These are phyloP conservation scores for Neostapfia colusana DNA, from an alignment of 176 grass and related monocot species.

Conservation along the genomic window DNA sequence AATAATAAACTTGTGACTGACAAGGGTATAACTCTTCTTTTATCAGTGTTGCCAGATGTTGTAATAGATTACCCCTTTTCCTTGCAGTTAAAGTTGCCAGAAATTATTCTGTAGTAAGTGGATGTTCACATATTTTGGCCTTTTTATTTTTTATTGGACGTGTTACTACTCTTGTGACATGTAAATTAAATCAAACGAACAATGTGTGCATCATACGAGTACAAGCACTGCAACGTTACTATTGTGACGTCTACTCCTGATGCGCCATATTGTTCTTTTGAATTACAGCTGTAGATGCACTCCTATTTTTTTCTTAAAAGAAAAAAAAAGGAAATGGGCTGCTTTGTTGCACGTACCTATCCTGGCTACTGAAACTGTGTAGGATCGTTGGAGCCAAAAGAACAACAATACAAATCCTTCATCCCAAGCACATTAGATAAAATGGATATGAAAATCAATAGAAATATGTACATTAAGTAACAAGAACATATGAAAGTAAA, in stretches of 20 bases:
- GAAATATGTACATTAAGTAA: too few species aligned
- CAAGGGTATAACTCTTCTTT: constrained; percentile 19
- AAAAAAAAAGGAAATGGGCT: not conserved
- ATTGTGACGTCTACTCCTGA: not conserved
- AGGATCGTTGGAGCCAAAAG: not conserved
- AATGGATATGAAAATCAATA: too few species aligned
- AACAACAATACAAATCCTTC: too few species aligned
- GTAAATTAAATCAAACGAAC: not conserved
- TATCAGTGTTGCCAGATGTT: not conserved
- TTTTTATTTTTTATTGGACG: not conserved
- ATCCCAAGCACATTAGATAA: too few species aligned
- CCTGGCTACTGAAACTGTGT: not conserved
- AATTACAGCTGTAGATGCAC: not conserved
- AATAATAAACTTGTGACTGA: constrained; percentile 36
- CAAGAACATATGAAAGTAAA: too few species aligned
- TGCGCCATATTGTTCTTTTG: not conserved
- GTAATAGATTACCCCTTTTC: not conserved
- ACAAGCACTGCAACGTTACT: too few species aligned
- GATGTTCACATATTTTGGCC: not conserved
- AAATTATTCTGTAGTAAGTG: not conserved
- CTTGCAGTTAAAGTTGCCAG: not conserved
- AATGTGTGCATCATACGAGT: not conserved
- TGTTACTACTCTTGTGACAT: not conserved
- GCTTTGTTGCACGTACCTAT: not conserved
- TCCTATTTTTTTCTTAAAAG: not conserved